phyloP scores from a whole-genome alignment of 352 stramenopile genomes.

The Phytophthora tentaculata region DNA sequence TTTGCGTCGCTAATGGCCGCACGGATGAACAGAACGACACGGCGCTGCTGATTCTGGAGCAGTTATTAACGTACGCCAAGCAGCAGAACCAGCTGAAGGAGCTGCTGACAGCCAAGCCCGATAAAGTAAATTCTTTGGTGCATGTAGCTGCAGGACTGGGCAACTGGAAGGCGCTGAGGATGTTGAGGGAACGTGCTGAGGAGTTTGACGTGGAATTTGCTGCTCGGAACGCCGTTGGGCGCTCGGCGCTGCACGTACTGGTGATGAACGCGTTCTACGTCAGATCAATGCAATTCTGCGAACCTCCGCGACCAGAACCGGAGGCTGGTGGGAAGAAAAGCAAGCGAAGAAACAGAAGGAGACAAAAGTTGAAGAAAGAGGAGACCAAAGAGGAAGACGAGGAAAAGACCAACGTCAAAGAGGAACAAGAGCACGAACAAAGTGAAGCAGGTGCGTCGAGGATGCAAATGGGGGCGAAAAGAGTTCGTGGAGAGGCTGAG shows the following conservation, averaged over 20 bases:
- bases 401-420: constrained; percentile 7
- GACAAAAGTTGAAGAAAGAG: constrained; percentile 6
- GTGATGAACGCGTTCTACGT: constrained; percentile 67
- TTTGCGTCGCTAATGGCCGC: constrained; percentile 62
- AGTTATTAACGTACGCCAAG: constrained; percentile 49
- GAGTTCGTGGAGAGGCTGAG: too few relatives aligned
- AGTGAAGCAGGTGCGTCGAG: constrained; percentile 47
- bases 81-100: constrained; percentile 33
- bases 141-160: constrained; percentile 57
- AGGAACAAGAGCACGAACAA: constrained; percentile 22
- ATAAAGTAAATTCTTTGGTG: constrained; percentile 53
- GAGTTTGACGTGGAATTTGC: constrained; percentile 36
- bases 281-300: constrained; percentile 48
- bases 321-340: constrained; percentile 6
- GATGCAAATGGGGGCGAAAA: too few relatives aligned
- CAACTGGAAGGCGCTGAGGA: constrained; percentile 52
- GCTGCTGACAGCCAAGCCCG: constrained; percentile 45
- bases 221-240: constrained; percentile 37
- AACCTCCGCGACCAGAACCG: constrained; percentile 30
- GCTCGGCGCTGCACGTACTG: constrained; percentile 49
- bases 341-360: constrained; percentile 8
- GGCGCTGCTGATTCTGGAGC: constrained; percentile 48
- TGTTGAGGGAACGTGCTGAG: constrained; percentile 38
- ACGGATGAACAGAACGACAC: constrained; percentile 45
- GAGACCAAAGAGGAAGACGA: constrained; percentile 9